A percentile compares a stretch with the other conserved stretches of the same genome.
Conservation (phyloP, 1,139 yeast species). For the Yamadazyma conglobata region DNA sequence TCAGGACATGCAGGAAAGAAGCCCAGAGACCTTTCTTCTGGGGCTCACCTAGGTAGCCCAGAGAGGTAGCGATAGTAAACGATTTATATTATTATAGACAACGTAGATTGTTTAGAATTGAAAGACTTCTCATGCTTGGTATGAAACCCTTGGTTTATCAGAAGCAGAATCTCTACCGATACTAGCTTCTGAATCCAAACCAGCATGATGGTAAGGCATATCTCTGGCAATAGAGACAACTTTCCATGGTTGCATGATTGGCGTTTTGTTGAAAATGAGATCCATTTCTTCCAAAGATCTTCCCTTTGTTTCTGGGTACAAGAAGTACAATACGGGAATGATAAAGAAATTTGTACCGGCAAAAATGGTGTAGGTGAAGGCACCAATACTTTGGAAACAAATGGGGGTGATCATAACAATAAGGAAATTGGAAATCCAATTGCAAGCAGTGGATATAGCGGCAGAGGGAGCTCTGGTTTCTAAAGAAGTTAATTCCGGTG, state of each 20-base stretch:
- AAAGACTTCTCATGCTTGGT: no score
- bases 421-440: slow-evolving; percentile 40
- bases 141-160: no score
- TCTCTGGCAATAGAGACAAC: slow-evolving; percentile 34
- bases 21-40: no score
- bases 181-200: slow-evolving; percentile 10
- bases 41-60: no score
- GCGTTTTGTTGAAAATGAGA: slow-evolving; percentile 48
- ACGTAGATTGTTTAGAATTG: no score
- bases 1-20: no score
- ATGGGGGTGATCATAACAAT: slow-evolving; percentile 41
- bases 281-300: slow-evolving; percentile 61
- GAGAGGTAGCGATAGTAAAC: no score
- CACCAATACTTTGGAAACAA: slow-evolving; percentile 28
- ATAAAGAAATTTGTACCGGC: slow-evolving; percentile 43
- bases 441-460: slow-evolving; percentile 35
- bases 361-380: slow-evolving; percentile 33
- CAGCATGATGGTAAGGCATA: slow-evolving; percentile 28
- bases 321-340: slow-evolving; percentile 52
- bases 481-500: slow-evolving; percentile 39
- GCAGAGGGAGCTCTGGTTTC: slow-evolving; percentile 35
- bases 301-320: slow-evolving; percentile 61
- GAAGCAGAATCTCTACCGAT: no score
- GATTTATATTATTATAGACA: no score
- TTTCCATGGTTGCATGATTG: slow-evolving; percentile 34